Conservation (phyloP, 352 stramenopile species). For the Phytophthora parvispora region DNA sequence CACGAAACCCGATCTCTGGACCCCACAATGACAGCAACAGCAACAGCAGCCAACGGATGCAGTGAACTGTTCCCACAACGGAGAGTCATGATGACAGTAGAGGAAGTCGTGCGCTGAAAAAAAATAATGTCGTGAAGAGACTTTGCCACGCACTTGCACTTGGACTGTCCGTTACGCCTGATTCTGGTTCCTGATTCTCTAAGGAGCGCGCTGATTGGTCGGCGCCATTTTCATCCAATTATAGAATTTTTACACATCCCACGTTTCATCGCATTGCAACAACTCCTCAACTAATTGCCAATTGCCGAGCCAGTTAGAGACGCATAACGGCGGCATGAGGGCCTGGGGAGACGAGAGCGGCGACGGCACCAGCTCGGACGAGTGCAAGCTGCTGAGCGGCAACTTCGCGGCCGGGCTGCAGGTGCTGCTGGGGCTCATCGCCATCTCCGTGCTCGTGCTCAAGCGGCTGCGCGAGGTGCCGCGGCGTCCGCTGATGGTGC, state of each 20-base stretch:
- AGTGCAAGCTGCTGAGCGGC: constrained; percentile 89
- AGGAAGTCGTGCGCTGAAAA: constrained; percentile 48
- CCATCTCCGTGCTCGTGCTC: constrained; percentile 82
- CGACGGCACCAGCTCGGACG: constrained; percentile 43
- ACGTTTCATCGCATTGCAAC: constrained; percentile 19
- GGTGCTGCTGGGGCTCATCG: constrained; percentile 83
- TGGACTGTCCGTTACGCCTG: not conserved
- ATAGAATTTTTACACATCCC: constrained; percentile 14
- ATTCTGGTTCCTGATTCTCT: not conserved
- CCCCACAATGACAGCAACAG: not conserved
- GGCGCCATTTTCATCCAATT: constrained; percentile 25
- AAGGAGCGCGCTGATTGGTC: not conserved
- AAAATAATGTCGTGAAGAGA: not conserved
- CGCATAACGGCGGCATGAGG: constrained; percentile 25
- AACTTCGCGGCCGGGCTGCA: constrained; percentile 83
- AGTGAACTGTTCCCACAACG: constrained; percentile 21
- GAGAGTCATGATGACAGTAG: constrained; percentile 25
- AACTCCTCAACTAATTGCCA: constrained; percentile 1
- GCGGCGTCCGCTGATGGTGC: constrained; percentile 75
- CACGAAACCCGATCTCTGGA: constrained; percentile 15
- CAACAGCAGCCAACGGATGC: constrained; percentile 16
- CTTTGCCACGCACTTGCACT: not conserved
- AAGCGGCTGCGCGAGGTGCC: constrained; percentile 83
- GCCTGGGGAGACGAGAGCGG: constrained; percentile 37
- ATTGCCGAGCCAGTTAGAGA: constrained; percentile 14